Base-by-base conservation (phyloP, 345 rosid genomes). In the Pugionium cornutum region DNA sequence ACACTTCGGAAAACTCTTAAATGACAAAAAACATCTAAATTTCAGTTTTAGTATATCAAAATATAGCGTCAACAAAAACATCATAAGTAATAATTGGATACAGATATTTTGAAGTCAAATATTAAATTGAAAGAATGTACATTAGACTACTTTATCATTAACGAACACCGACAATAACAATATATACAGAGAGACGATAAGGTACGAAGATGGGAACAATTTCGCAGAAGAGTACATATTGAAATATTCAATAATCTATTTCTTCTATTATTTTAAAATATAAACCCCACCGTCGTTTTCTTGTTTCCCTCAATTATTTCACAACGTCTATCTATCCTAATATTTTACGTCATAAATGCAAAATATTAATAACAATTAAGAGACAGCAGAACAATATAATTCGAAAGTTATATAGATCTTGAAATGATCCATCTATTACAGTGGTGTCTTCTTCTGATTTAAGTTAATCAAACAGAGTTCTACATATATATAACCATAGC, bases 261-360 rank as follows among this genome's bases (percentile, higher is more conserved):
- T 44, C 35, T 72, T 66, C 50, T 64, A 72, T 72, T 58, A 32
- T n/a, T 40, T 7, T 0, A 4, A 41, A 27, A 32, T 58, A 58
- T 65, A 64, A 57, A 65, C 71, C 66, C 76, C 55, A 72, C 76
- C 54, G 45, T 65, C 70, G 53, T 57, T 72, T 64, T 72, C 60
- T 72, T 50, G 70, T 72, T 72, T 42, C 75, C 53, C 26, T 72
- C 76, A 64, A 72, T 64, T 56, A 72, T 72, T 64, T 71, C 75
- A 42, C 41, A 72, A 72, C 62, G 70, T 64, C 65, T 72, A 33
- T 36, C 47, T 54, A 10, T 47, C 51, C 40, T 30, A 18, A 45
- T 30, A 18, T 18, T 18, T 18, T 18, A 18, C 18, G 18, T 18
- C 18, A 18, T 18, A 18, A 18, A 18, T 18, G 18, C 18, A 18